Evolutionary conservation across 352 stramenopile species (phyloP).

Genomic region (Pythium coloratum): DNA sequence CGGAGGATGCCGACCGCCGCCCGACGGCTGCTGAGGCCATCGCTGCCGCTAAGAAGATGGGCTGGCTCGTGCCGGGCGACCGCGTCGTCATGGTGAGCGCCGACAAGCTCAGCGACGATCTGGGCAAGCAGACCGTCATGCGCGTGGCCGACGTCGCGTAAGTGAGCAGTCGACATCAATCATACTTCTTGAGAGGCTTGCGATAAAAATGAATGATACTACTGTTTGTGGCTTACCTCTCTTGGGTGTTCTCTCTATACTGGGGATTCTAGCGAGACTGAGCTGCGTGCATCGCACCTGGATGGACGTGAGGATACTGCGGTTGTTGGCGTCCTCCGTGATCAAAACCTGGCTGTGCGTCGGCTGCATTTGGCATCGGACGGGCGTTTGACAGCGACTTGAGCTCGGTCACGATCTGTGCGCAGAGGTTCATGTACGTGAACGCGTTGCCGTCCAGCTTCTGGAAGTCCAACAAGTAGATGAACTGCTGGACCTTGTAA

Average conservation of each 20-base stretch:
- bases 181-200: background rate
- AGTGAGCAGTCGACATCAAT: background rate
- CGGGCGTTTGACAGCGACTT: slow-evolving; percentile 93
- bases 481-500: slow-evolving; percentile 98
- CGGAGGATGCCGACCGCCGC: slow-evolving; percentile 52
- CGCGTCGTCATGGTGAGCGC: slow-evolving; percentile 87
- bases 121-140: slow-evolving; percentile 84
- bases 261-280: background rate
- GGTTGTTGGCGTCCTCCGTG: slow-evolving; percentile 16
- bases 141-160: slow-evolving; percentile 79
- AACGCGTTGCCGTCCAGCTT: slow-evolving; percentile 95
- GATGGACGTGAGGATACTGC: slow-evolving; percentile 28
- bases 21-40: slow-evolving; percentile 87
- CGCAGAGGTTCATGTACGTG: slow-evolving; percentile 99
- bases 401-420: slow-evolving; percentile 98
- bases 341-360: slow-evolving; percentile 36
- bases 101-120: slow-evolving; percentile 76
- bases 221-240: background rate
- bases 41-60: slow-evolving; percentile 88
- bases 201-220: slow-evolving; percentile 9
- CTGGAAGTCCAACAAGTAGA: slow-evolving; percentile 99
- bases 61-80: slow-evolving; percentile 88
- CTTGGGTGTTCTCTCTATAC: slow-evolving; percentile 25
- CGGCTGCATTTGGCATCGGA: slow-evolving; percentile 54
- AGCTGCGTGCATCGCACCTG: slow-evolving; percentile 47